Base-by-base conservation (phyloP, 257 asterid genomes). In the Ballota nigra region DNA sequence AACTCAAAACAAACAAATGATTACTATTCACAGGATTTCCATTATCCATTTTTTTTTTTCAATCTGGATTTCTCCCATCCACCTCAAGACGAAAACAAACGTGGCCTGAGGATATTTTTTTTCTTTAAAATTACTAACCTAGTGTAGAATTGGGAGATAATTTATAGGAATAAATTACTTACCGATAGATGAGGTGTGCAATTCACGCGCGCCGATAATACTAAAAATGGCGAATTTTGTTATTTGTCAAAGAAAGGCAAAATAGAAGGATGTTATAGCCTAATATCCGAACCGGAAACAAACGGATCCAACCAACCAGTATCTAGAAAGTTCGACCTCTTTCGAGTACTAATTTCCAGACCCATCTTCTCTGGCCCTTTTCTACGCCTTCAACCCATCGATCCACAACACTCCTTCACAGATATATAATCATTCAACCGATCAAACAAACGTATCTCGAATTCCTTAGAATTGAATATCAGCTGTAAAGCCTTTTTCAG, bases 251-350 rank as follows among this genome's bases (percentile, higher is more conserved):
- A 28, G 4, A 28, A 29, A 41, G n/a, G 51, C 51, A 10, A 41
- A 15, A 41, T 41, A 34, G 40, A n/a, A n/a, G n/a, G n/a, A n/a
- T n/a, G n/a, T n/a, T n/a, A n/a, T n/a, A n/a, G 40, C 1, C 9
- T 41, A 53, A 23, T 57, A 24, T 6, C 3, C 41, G 66, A 19
- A 19, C 68, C 53, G 68, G 68, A 38, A 63, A 19, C 33, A 6
- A 18, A 6, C 19, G 7, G 75, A 38, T 15, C 28, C 26, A 60
- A 19, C 28, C 26, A 60, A 19, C 7, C 16, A 71, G 18, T 23
- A 28, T 88, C 95, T 81, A 73, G 92, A 86, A 84, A 72, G 76
- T 88, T 84, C 95, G 68, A 84, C 83, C 26, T 4, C 47, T 10
- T 81, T 86, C 92, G 29, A 61, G 84, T 2, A 18, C 9, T 38